These are phyloP conservation scores for Flaveria sonorensis DNA, from an alignment of 129 eudicot species.

Conservation along the genomic window DNA sequence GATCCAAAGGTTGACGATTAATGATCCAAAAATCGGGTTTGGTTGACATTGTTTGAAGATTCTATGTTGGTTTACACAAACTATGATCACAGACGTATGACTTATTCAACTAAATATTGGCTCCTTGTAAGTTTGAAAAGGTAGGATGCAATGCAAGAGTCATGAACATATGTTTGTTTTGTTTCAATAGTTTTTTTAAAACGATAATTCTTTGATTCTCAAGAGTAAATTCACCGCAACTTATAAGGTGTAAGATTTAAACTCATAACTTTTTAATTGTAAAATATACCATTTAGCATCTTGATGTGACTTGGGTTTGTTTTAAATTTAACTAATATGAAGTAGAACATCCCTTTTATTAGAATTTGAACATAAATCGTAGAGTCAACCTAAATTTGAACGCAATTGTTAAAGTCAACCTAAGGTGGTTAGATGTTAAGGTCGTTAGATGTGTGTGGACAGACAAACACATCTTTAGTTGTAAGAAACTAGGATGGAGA, in stretches of 20 bases:
- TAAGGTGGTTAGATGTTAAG: background rate
- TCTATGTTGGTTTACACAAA: constrained; percentile 2
- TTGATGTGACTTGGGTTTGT: too few relatives aligned
- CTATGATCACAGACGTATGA: background rate
- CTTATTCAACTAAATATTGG: background rate
- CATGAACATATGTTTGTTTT: background rate
- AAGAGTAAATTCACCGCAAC: too few relatives aligned
- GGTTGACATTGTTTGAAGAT: constrained; percentile 19
- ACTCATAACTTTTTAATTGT: too few relatives aligned
- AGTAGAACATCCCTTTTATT: background rate
- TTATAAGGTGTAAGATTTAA: too few relatives aligned
- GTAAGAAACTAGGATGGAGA: background rate
- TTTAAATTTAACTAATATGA: background rate
- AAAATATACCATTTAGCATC: too few relatives aligned
- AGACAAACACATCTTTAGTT: background rate
- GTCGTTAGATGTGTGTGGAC: background rate
- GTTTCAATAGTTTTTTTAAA: background rate
- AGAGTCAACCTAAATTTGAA: background rate
- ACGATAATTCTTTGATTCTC: too few relatives aligned
- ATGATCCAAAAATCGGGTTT: constrained; percentile 20
- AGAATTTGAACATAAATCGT: background rate
- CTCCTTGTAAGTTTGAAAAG: background rate
- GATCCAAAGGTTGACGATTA: background rate
- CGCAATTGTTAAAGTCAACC: background rate
- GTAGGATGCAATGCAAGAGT: background rate